phyloP scores from a whole-genome alignment of 441 rosid species.

The Iberis amara region DNA sequence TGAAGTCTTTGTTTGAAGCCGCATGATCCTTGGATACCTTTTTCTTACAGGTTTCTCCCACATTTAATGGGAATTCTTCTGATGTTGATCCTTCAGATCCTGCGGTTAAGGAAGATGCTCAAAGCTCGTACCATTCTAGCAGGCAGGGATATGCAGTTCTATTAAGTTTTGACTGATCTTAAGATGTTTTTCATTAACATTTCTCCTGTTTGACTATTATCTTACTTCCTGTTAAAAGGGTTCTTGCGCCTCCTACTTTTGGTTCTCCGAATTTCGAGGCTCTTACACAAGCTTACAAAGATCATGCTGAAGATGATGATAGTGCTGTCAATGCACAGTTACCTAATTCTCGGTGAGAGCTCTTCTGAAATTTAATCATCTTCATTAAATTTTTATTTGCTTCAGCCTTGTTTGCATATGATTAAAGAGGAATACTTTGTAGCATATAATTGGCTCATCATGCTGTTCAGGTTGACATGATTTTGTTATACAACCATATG shows the following conservation, averaged over 20 bases:
- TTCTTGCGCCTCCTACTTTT: slow-evolving; percentile 86
- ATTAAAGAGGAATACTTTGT: not conserved
- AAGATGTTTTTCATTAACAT: not conserved
- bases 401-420: slow-evolving; percentile 9
- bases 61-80: slow-evolving; percentile 35
- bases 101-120: slow-evolving; percentile 66
- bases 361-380: not conserved
- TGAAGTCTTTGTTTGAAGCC: not conserved
- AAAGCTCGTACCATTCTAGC: slow-evolving; percentile 49
- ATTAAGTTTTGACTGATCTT: not conserved
- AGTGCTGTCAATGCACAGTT: slow-evolving; percentile 45
- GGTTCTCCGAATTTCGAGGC: slow-evolving; percentile 84
- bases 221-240: slow-evolving; percentile 34
- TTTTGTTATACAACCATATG: slow-evolving; percentile 19
- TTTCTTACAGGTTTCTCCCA: slow-evolving; percentile 56
- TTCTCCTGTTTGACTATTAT: slow-evolving; percentile 14
- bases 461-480: slow-evolving; percentile 7
- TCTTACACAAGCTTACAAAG: slow-evolving; percentile 42
- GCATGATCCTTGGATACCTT: not conserved
- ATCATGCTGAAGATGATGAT: slow-evolving; percentile 54
- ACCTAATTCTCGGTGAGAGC: slow-evolving; percentile 27
- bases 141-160: slow-evolving; percentile 41
- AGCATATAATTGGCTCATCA: slow-evolving; percentile 1
- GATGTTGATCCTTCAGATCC: slow-evolving; percentile 46
- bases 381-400: not conserved